Evolutionary conservation across 2,329 filamentous ascomycete species (phyloP).

Genomic region (Ascochyta pisi): DNA sequence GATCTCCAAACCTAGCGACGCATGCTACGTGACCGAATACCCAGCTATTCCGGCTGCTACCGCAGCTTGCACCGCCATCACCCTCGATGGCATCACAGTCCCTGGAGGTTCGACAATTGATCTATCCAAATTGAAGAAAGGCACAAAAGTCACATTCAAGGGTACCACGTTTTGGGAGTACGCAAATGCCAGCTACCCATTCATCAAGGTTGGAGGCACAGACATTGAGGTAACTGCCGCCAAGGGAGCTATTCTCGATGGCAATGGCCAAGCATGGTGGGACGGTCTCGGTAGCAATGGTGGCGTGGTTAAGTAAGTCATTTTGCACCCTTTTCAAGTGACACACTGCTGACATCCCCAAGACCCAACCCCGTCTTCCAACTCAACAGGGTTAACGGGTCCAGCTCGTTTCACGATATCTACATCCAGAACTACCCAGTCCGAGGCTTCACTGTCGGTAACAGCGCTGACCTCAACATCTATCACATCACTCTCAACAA

Average conservation of each 20-base stretch:
- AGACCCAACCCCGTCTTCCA: conserved; percentile 17
- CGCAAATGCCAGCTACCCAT: conserved; percentile 52
- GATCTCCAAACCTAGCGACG: conserved; percentile 7
- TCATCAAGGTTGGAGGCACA: conserved; percentile 67
- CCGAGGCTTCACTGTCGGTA: conserved; percentile 57
- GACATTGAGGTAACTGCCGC: conserved; percentile 66
- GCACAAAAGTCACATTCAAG: conserved; percentile 66
- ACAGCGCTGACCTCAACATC: conserved; percentile 55
- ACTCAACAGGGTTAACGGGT: conserved; percentile 60
- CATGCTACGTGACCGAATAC: conserved; percentile 32
- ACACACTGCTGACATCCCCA: conserved; percentile 3
- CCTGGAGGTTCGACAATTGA: conserved; percentile 66
- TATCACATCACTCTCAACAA: conserved; percentile 64
- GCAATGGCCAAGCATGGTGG: conserved; percentile 54
- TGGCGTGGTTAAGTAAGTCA: conserved; percentile 51
- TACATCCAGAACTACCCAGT: conserved; percentile 64
- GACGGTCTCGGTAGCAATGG: conserved; percentile 56
- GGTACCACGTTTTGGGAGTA: conserved; percentile 61
- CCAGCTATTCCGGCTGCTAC: conserved; percentile 15
- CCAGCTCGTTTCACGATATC: conserved; percentile 59
- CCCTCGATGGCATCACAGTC: conserved; percentile 61
- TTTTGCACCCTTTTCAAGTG: not conserved
- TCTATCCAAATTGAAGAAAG: conserved; percentile 60
- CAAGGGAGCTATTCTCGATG: conserved; percentile 62
- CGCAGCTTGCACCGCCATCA: conserved; percentile 61